These are phyloP conservation scores for Vigna angularis DNA, from an alignment of 306 rosid genomes.

Conservation along the genomic window DNA sequence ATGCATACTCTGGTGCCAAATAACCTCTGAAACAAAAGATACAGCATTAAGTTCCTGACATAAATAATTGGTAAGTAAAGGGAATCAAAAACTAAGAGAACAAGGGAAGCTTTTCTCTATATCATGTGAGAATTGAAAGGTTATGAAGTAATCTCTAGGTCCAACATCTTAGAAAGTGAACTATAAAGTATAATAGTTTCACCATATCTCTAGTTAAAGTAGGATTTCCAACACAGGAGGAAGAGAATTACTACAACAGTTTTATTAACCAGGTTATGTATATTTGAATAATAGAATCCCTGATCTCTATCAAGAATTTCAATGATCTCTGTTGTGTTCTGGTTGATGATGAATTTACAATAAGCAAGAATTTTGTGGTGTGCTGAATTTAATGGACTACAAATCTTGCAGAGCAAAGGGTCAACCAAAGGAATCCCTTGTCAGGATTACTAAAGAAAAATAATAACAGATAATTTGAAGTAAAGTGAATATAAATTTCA, in stretches of 20 bases:
- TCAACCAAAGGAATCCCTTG: slow-evolving; percentile 21
- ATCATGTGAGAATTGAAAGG: background rate
- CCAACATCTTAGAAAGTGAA: no score
- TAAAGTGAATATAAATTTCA: slow-evolving; percentile 8
- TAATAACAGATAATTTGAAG: background rate
- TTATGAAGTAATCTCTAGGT: no score
- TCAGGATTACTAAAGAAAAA: background rate
- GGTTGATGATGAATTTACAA: slow-evolving; percentile 31
- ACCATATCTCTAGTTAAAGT: no score
- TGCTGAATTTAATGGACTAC: slow-evolving; percentile 15
- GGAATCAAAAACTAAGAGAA: slow-evolving; percentile 3
- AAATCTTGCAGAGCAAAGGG: slow-evolving; percentile 32
- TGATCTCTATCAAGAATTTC: background rate
- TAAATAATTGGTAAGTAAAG: slow-evolving; percentile 5
- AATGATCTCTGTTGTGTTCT: slow-evolving; percentile 19
- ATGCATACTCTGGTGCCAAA: slow-evolving; percentile 95
- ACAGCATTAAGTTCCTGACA: slow-evolving; percentile 34
- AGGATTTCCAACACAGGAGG: background rate
- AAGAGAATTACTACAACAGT: background rate
- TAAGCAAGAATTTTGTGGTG: slow-evolving; percentile 10
- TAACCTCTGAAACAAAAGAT: slow-evolving; percentile 75
- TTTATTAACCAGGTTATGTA: background rate
- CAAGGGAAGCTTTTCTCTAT: slow-evolving; percentile 1
- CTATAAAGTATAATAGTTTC: no score
- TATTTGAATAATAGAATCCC: background rate